These are phyloP conservation scores for Bipolaris victoriae DNA, from an alignment of 2,329 filamentous ascomycete species.

Conservation along the genomic window DNA sequence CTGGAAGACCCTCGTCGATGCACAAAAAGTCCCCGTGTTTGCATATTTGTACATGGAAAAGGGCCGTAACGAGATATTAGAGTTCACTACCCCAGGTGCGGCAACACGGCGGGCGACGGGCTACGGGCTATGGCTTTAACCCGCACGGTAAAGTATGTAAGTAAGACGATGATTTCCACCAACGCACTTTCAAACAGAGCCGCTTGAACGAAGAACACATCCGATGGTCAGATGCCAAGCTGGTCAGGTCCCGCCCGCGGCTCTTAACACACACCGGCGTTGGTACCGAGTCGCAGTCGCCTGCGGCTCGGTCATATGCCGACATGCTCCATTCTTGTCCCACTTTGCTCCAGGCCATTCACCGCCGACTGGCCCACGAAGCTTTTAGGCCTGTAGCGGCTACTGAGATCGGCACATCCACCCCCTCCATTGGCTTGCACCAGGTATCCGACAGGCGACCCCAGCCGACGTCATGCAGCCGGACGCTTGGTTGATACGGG, in stretches of 20 bases:
- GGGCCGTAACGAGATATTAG: neutral
- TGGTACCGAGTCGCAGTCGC: neutral
- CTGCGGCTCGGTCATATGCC: constrained; percentile 4
- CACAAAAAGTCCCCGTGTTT: neutral
- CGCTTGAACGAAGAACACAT: neutral
- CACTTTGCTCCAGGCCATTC: neutral
- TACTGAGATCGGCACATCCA: constrained; percentile 16
- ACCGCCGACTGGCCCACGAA: neutral
- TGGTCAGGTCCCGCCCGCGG: neutral
- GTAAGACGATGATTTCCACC: neutral
- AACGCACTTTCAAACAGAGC: too few relatives aligned
- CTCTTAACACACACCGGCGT: neutral
- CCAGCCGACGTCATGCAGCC: constrained; percentile 15
- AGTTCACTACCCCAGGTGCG: too few relatives aligned
- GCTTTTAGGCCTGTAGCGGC: constrained; percentile 9
- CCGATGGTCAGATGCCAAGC: neutral
- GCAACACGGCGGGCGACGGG: neutral
- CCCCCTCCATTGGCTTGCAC: constrained; percentile 2
- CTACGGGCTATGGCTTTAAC: neutral
- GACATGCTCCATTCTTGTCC: neutral
- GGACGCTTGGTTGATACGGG: constrained; percentile 11
- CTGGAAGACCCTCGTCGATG: neutral
- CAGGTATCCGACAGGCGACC: constrained; percentile 8
- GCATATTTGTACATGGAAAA: neutral
- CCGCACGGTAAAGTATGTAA: neutral